These are phyloP conservation scores for Kwoniella dejecticola DNA, from an alignment of 768 basidiomycete genomes.

Conservation along the genomic window DNA sequence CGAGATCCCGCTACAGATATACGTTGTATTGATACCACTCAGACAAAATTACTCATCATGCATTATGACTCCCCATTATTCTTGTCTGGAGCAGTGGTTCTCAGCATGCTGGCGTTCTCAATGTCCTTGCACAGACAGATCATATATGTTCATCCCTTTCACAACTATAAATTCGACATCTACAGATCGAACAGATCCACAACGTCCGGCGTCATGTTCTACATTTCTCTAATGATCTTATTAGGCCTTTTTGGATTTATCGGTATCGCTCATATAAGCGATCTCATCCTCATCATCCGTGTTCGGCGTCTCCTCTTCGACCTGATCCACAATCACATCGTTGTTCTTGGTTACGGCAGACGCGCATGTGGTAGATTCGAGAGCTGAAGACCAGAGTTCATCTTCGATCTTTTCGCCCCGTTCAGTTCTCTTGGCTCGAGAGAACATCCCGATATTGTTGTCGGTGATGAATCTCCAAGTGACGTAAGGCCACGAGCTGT, in stretches of 20 bases:
- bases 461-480: slow-evolving; percentile 92
- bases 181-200: no score
- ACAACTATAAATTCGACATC: no score
- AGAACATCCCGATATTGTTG: slow-evolving; percentile 81
- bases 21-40: no score
- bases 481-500: slow-evolving; percentile 93
- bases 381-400: slow-evolving; percentile 47
- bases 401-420: slow-evolving; percentile 46
- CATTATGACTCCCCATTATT: no score
- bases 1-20: no score
- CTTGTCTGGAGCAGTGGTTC: no score
- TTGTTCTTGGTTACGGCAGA: no score
- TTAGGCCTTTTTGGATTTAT: not conserved
- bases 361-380: not conserved
- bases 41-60: no score
- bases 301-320: not conserved
- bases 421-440: slow-evolving; percentile 71
- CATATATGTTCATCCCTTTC: no score
- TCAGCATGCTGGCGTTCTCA: no score
- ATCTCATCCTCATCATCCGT: slow-evolving; percentile 14
- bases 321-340: not conserved
- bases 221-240: not conserved
- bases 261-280: slow-evolving; percentile 15
- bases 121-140: no score
- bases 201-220: slow-evolving; percentile 2